phyloP scores from a whole-genome alignment of 2,329 filamentous ascomycete genomes.

The Byssothecium circinans region DNA sequence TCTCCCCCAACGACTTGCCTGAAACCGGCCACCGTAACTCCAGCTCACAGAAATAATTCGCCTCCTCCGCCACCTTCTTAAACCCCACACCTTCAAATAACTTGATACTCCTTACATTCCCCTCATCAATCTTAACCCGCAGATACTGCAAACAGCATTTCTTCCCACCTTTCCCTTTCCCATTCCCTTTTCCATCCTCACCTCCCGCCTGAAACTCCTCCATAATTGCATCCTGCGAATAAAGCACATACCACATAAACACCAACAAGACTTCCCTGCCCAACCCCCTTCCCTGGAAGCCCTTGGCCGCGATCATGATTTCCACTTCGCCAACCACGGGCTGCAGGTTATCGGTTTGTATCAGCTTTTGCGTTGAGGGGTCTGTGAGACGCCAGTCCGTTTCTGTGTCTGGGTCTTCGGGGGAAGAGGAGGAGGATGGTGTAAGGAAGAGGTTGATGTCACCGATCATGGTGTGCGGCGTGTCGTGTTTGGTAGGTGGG shows the following conservation, averaged over 20 bases:
- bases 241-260: slow-evolving; percentile 69
- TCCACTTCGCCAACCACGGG: slow-evolving; percentile 71
- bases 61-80: slow-evolving; percentile 48
- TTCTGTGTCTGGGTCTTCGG: slow-evolving; percentile 28
- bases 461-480: slow-evolving; percentile 51
- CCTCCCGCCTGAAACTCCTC: slow-evolving; percentile 52
- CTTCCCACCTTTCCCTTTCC: slow-evolving; percentile 4
- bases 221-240: slow-evolving; percentile 58
- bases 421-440: slow-evolving; percentile 15
- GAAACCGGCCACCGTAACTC: slow-evolving; percentile 53
- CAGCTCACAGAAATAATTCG: slow-evolving; percentile 70
- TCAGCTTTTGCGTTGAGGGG: not conserved
- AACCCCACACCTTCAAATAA: slow-evolving; percentile 66
- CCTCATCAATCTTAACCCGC: slow-evolving; percentile 63
- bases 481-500: slow-evolving; percentile 51
- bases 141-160: slow-evolving; percentile 53
- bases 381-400: slow-evolving; percentile 17
- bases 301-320: slow-evolving; percentile 74
- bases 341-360: not conserved
- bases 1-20: not conserved
- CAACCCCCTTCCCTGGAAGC: slow-evolving; percentile 62
- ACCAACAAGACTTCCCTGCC: slow-evolving; percentile 66
- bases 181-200: slow-evolving; percentile 12
- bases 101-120: slow-evolving; percentile 59
- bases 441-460: slow-evolving; percentile 71